Evolutionary conservation across 495 filamentous ascomycete species (phyloP), one percentile per base, ranked within the genome.

Genomic region (Podospora australis): DNA sequence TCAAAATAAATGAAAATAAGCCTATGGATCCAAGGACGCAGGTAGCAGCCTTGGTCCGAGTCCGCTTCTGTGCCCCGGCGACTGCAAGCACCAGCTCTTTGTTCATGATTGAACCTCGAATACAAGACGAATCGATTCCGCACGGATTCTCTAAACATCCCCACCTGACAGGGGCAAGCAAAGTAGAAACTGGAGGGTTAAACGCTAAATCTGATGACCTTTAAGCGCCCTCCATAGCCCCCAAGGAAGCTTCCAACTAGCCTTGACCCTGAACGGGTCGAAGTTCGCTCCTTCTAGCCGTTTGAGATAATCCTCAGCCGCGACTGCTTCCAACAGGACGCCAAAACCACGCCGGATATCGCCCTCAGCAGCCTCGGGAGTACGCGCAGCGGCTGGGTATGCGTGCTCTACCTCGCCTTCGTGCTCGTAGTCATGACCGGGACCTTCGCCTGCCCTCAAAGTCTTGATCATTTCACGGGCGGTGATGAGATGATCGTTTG

Each of bases 401-500:
- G 78, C 69, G 59, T 90, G 82, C 9, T 84, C 90, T 49, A 82
- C 79, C 58, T 94, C 89, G 7, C 77, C 81, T 53, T 84, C 77
- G 53, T 94, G 87, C 61, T 96, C 90, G 63, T 87, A 96, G 0
- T 84, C 84, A 59, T 96, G 90, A 0, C 86, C 87, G 0, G 84
- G 80, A 46, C 79, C 81, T 50, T 82, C 64, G 0, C 87, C 87
- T 19, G 80, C 77, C 24, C 80, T 75, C 10, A 96, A 63, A 57
- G 86, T 86, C 63, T 78, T 81, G 54, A 96, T 60, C 92, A 97
- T 94, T 63, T 92, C 87, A 51, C 91, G 73, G 13, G 85, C 91
- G 0, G 92, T 97, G 50, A 96, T 95, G 40, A 97, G 67, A 65
- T 98, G 92, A 68, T 98, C 92, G 62, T 87, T 90, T 4, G 92